Base-by-base conservation (phyloP, 176 grass and related monocot genomes). In the Oryza rufipogon region DNA sequence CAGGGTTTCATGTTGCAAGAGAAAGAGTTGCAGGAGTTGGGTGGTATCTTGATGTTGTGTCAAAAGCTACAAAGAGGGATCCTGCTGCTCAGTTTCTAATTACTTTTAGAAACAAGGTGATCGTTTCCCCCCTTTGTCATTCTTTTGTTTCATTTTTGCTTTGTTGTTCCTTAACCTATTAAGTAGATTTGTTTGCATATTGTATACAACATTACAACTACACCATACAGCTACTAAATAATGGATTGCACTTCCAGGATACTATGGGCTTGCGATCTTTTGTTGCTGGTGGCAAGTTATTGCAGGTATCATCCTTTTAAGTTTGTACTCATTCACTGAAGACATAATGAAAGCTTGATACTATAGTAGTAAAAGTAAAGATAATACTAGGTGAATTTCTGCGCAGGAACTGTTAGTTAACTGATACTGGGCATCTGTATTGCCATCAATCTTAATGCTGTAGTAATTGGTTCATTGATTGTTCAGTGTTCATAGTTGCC, bases 1-100 rank as follows among this genome's bases (percentile, higher is more conserved):
- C 66, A 49, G 96, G 87, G 33, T 88, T 92, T 71, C 90, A 95
- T 91, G 93, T 98, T 81, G 89, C 93, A n/a, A 91, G 96, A 80
- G 80, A 92, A 70, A 92, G 83, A 64, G 70, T 83, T 46, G 10
- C 89, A 74, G 87, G 87, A 72, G 89, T 86, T 73, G 93, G 87
- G 32, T 98, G 89, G 91, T 92, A 92, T 80, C 93, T 98, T 87
- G 93, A 98, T 89, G 61, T 84, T 85, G 71, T 95, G 44, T 91
- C 87, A 58, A 98, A 95, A 69, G 77, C 94, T 86, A 92, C 91
- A 84, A 98, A 91, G 83, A 86, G 96, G 61, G 96, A 98, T 77
- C 96, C 93, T 82, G 93, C 93, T 77, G 85, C 93, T 73, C 93
- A 98, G 83, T 98, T 98, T 81, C 83, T 98, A 26, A 67, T 95